Base-by-base conservation (phyloP, 2,329 filamentous ascomycete species). In the Aspergillus flavus region DNA sequence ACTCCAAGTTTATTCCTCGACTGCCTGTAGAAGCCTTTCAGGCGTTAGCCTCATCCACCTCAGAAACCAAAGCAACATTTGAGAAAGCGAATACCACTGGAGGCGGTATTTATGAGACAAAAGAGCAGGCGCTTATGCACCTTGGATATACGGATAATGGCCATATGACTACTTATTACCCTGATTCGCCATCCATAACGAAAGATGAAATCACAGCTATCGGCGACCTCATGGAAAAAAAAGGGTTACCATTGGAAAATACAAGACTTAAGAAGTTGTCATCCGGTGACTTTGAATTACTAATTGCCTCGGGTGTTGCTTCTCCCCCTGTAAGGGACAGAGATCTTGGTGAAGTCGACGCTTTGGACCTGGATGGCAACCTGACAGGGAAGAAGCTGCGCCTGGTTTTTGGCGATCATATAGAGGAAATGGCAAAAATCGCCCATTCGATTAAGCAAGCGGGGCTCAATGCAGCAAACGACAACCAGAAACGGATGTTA, bases 81-180 rank as follows among this genome's bases (percentile, higher is more conserved):
- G 83, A 89, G 68, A 86, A 86, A 32, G 91, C 90, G 55, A 86
- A 85, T 61, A 73, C 64, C 34, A 74, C 76, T 6, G 80, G 79
- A 59, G 90, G 90, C 34, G 89, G 85, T 64, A 91, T 94, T 62
- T 94, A 93, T 75, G 88, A 89, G 68, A 85, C 86, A 32, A 81
- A 85, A 63, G 85, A 87, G 64, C 81, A 86, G 36, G 85, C 85
- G 19, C 81, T 91, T 66, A 87, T 94, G 84, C 90, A 94, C 71
- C 80, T 95, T 30, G 92, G 92, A 46, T 94, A 91, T 75, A 84
- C 87, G 0, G 89, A 91, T 41, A 84, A 88, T 34, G 91, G 91
- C 36, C 91, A 94, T 76, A 85, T 93, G 85, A 92, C 90, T 3
- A 91, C 89, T 1, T 95, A 94, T 77, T 95, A 94, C 75, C 92